These are phyloP conservation scores for Cenchrus purpureus DNA, from an alignment of 176 grass and related monocot species.

Conservation along the genomic window DNA sequence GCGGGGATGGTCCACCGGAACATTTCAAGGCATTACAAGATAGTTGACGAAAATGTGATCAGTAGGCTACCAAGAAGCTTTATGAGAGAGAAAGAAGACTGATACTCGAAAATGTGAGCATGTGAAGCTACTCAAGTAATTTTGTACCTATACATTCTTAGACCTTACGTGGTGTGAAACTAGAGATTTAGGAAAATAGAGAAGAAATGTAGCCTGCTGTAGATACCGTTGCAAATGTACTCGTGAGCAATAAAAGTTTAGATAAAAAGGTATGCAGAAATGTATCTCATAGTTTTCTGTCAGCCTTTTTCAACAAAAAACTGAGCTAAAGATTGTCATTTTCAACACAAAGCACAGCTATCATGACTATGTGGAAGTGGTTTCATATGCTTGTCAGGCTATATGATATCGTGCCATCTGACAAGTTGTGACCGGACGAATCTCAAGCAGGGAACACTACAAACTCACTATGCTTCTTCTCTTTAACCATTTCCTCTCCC, in stretches of 20 bases:
- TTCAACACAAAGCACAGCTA: neutral
- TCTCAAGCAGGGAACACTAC: too few species aligned
- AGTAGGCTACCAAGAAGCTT: conserved; percentile 73
- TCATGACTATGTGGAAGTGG: neutral
- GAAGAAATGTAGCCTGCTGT: neutral
- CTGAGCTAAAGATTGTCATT: neutral
- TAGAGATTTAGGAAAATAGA: conserved; percentile 18
- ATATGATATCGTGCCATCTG: neutral
- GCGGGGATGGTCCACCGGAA: conserved; percentile 80
- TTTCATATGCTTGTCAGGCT: neutral
- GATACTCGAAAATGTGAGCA: conserved; percentile 19
- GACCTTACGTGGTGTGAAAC: neutral
- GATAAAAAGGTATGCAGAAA: conserved; percentile 7
- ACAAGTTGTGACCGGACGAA: too few species aligned
- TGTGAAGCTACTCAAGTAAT: neutral
- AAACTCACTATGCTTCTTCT: too few species aligned
- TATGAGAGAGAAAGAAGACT: conserved; percentile 70
- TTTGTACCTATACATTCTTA: neutral
- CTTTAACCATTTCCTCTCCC: too few species aligned
- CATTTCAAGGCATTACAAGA: conserved; percentile 93
- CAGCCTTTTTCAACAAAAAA: neutral
- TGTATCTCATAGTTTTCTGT: neutral
- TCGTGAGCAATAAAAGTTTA: conserved; percentile 5
- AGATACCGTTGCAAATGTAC: conserved; percentile 25
- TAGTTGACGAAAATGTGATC: conserved; percentile 91